phyloP scores from a whole-genome alignment of 371 early-diverging fungal genomes.

The Haplosporangium sp. region DNA sequence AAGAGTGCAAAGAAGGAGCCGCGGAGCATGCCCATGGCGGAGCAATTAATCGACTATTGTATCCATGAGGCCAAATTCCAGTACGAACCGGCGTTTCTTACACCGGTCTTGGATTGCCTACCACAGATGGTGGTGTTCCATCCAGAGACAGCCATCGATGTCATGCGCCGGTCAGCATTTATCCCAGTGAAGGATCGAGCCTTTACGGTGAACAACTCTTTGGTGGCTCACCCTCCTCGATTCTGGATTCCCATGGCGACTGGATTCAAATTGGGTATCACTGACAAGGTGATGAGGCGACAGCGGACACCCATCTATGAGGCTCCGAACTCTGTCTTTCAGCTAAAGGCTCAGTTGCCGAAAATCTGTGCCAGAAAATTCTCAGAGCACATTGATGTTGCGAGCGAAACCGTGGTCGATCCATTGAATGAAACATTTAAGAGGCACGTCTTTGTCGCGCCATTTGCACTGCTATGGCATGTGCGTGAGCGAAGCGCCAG shows the following conservation, averaged over 20 bases:
- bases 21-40: constrained; percentile 15
- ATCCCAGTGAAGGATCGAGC: constrained; percentile 16
- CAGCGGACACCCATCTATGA: constrained; percentile 9
- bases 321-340: constrained; percentile 20
- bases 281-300: neutral
- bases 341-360: constrained; percentile 22
- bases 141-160: constrained; percentile 15
- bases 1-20: constrained; percentile 19
- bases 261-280: too few species aligned
- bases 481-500: neutral
- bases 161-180: constrained; percentile 17
- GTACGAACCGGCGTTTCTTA: constrained; percentile 14
- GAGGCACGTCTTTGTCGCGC: constrained; percentile 20
- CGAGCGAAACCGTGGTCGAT: constrained; percentile 3
- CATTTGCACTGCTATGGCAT: constrained; percentile 24
- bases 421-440: constrained; percentile 23
- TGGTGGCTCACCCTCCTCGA: constrained; percentile 8
- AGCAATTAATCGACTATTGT: constrained; percentile 26
- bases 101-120: constrained; percentile 9
- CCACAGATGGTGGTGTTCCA: constrained; percentile 2
- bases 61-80: constrained; percentile 17
- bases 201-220: constrained; percentile 20
- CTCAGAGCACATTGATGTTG: constrained; percentile 14
- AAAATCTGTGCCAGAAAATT: constrained; percentile 2
- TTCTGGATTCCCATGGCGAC: neutral